Percentiles rank a stretch among this genome's conserved stretches.
Evolutionary conservation across 1,139 yeast genomes (phyloP).

Genomic region (Meyerozyma guilliermondii): DNA sequence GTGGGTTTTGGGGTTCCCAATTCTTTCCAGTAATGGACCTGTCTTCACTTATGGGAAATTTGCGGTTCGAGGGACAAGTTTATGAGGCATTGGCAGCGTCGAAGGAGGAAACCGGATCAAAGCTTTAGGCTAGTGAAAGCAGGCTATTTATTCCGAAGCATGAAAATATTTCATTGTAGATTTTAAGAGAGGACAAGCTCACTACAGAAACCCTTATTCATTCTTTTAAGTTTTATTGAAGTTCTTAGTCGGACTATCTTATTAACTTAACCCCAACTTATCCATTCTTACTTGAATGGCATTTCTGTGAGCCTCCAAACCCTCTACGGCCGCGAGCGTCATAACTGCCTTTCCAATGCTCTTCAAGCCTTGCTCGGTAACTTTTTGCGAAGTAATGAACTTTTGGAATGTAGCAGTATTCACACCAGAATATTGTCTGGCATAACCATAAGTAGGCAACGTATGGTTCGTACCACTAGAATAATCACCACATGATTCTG

Average conservation of each 20-base stretch:
- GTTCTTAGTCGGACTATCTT: no score
- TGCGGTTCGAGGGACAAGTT: conserved; percentile 8
- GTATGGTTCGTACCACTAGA: conserved; percentile 98
- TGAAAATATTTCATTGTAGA: no score
- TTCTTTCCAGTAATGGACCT: conserved; percentile 25
- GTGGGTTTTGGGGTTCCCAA: conserved; percentile 40
- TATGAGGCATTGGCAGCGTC: conserved; percentile 6
- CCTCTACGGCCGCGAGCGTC: conserved; percentile 95
- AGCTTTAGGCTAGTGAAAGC: not conserved
- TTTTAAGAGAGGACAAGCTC: no score
- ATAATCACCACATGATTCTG: conserved; percentile 98
- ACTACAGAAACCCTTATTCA: no score
- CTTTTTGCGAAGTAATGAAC: conserved; percentile 89
- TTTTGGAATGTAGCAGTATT: conserved; percentile 95
- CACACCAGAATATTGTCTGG: conserved; percentile 95
- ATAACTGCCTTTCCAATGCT: conserved; percentile 93
- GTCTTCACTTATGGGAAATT: conserved; percentile 4
- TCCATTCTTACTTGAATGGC: conserved; percentile 94
- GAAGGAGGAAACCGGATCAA: not conserved
- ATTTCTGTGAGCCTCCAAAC: conserved; percentile 93
- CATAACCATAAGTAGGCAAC: conserved; percentile 96
- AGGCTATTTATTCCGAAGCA: not conserved
- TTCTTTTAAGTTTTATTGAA: no score
- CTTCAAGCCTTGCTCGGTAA: conserved; percentile 76
- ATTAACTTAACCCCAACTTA: conserved; percentile 64